These are phyloP conservation scores for Biscutella laevigata DNA, from an alignment of 441 rosid species.

Conservation along the genomic window DNA sequence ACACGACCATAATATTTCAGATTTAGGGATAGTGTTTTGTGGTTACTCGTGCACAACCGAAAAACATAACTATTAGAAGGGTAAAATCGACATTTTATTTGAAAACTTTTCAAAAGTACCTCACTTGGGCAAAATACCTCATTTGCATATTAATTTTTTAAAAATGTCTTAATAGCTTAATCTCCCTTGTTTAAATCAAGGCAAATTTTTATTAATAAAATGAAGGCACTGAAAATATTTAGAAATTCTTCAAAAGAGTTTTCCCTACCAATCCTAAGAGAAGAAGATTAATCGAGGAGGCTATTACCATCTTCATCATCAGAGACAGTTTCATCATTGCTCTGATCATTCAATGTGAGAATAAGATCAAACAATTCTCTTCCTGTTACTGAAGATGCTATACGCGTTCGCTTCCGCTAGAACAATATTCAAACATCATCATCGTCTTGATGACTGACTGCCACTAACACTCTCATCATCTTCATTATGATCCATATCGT, in stretches of 20 bases:
- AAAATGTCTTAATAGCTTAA: too few species aligned
- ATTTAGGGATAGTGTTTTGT: too few species aligned
- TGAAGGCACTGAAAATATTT: constrained; percentile 14
- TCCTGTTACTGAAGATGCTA: constrained; percentile 26
- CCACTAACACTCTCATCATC: constrained; percentile 7
- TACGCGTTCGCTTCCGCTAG: too few species aligned
- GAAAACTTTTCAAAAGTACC: too few species aligned
- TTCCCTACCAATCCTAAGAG: constrained; percentile 25
- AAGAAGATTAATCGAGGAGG: constrained; percentile 39
- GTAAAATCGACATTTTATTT: too few species aligned
- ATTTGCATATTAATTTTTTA: too few species aligned
- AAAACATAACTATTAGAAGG: too few species aligned
- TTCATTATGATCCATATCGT: constrained; percentile 13
- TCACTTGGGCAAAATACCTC: too few species aligned
- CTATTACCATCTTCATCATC: constrained; percentile 29
- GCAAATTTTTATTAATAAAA: too few species aligned
- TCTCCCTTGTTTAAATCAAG: too few species aligned
- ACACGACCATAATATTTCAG: too few species aligned
- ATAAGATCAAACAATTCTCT: constrained; percentile 45
- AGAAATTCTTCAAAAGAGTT: not conserved
- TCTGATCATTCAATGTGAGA: constrained; percentile 31
- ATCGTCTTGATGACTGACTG: constrained; percentile 3
- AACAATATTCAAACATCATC: constrained; percentile 25
- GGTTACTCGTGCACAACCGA: too few species aligned
- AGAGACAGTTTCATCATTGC: constrained; percentile 24